A percentile compares a stretch with the other conserved stretches of the same genome.
These are phyloP conservation scores for Erythrophleum fordii DNA, from an alignment of 306 rosid species.

Conservation along the genomic window DNA sequence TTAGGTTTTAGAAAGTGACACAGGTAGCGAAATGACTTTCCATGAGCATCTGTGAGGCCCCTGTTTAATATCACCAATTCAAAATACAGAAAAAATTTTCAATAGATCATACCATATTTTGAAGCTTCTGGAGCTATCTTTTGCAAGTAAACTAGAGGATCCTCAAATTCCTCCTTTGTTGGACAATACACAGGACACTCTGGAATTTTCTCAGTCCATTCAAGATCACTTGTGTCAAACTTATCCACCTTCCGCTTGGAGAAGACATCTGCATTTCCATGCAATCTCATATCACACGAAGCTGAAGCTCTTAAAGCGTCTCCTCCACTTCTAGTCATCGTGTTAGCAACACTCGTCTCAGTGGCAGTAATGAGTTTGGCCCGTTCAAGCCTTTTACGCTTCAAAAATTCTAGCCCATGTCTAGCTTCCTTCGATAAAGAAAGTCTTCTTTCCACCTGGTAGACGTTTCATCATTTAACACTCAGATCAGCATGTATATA, in stretches of 20 bases:
- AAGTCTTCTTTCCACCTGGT: conserved; percentile 89
- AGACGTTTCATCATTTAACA: conserved; percentile 25
- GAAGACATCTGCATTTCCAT: conserved; percentile 59
- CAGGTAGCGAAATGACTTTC: not conserved
- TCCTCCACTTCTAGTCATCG: conserved; percentile 89
- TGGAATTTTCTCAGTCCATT: conserved; percentile 81
- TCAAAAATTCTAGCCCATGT: conserved; percentile 76
- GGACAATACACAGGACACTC: conserved; percentile 95
- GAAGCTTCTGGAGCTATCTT: conserved; percentile 97
- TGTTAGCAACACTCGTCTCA: conserved; percentile 55
- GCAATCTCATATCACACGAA: conserved; percentile 71
- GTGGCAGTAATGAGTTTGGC: conserved; percentile 51
- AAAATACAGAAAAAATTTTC: not conserved
- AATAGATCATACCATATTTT: conserved; percentile 70
- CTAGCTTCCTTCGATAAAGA: conserved; percentile 71
- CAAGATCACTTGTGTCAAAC: conserved; percentile 81
- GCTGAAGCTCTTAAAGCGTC: conserved; percentile 82
- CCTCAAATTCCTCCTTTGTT: conserved; percentile 88
- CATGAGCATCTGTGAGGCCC: not conserved
- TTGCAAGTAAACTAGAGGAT: conserved; percentile 90
- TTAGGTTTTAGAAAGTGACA: conserved; percentile 4
- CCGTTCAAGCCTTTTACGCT: conserved; percentile 81
- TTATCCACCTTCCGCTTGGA: conserved; percentile 83
- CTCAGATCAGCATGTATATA: conserved; percentile 15
- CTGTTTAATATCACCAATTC: not conserved